phyloP scores from a whole-genome alignment of 495 filamentous ascomycete species.

The Bacidia rubella region DNA sequence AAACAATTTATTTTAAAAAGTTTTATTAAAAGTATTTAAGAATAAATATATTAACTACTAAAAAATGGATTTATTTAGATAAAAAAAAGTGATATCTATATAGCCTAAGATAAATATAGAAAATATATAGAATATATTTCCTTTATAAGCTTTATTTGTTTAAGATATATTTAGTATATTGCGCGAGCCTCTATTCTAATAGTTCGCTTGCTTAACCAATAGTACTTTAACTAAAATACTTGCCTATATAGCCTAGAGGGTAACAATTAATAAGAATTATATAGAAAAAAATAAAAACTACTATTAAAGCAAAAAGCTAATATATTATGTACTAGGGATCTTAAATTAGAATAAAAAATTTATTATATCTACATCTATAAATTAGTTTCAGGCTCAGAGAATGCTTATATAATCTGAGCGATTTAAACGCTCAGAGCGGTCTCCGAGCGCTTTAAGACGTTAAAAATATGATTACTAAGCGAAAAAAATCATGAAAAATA shows the following conservation, averaged over 20 bases:
- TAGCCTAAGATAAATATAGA: no score
- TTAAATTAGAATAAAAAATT: neutral
- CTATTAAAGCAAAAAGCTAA: no score
- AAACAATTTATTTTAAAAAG: neutral
- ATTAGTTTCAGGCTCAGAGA: neutral
- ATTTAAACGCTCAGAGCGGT: no score
- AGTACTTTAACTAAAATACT: no score
- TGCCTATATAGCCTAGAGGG: no score
- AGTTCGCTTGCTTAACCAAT: neutral
- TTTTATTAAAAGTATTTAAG: neutral
- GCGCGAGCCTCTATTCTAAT: neutral
- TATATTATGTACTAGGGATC: neutral
- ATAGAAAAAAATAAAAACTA: no score
- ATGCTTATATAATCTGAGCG: neutral
- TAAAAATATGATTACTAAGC: no score
- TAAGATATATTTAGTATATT: neutral
- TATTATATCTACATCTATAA: neutral
- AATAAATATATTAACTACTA: neutral
- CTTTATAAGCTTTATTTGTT: neutral
- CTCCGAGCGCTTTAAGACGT: no score
- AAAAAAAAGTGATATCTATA: no score
- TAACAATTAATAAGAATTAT: no score
- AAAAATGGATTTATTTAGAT: neutral
- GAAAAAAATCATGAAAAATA: no score
- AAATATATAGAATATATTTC: no score